Base-by-base conservation (phyloP, 1,284 basidiomycete species). In the Entoloma clypeatum region DNA sequence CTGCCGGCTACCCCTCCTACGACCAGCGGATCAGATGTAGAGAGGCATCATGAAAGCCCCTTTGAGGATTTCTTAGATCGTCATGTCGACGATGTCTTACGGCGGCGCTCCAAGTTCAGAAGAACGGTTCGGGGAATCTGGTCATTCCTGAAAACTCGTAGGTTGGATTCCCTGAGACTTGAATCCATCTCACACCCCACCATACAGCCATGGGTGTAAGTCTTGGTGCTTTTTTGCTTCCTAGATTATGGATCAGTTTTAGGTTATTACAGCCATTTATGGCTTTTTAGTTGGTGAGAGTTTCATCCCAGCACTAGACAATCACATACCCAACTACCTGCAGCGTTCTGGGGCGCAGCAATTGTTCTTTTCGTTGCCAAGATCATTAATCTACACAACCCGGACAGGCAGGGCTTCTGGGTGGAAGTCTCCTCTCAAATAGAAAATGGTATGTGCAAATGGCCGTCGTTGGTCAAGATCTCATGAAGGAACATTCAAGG, bases 81-180 rank as follows among this genome's bases (percentile, higher is more conserved):
- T 25, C 90, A 93, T 65, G 85, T 95, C 16, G 78, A 86, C 41
- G 77, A 88, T 50, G 76, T 92, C 2, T 71, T 95, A 10, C 71
- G 72, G 17, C 78, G 80, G 47, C 76, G 77, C 23, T 77, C 80
- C 21, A 82, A 77, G 58, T 64, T 79, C 35, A 71, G 75, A 40
- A 69, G 82, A 7, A 79, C 74, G 0, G 62, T 87, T 54, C 69
- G 71, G 49, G 89, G 90, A 5, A 68, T 92, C 2, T 90, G 88
- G 87, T 76, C 82, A 1, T 93, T 89, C 55, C 61, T 92, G 45
- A 90, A 87, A 66, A 93, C 90, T 43, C 83, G 82, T 85, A 59
- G 49, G 78, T 54, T 18, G 5, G n/a, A 14, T 30, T 39, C 18
- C 16, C 25, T 35, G 25, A 40, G 22, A 27, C 23, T 13, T 19